Base-by-base conservation (phyloP, 495 filamentous ascomycete species). In the Aspergillus bridgeri region DNA sequence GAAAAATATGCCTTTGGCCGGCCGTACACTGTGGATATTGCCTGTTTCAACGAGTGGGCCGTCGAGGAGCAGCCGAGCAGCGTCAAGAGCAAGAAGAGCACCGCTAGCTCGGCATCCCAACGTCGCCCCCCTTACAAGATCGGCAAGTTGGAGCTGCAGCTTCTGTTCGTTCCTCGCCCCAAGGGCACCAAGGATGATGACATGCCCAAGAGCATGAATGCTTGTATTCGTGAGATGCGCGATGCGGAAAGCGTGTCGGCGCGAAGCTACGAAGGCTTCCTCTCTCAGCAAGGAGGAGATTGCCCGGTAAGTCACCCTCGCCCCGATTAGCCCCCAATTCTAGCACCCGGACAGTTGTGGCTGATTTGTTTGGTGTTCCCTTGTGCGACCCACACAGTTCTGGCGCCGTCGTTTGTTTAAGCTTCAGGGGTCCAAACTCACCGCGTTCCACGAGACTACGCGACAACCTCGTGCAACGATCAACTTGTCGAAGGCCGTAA, bases 321-420 rank as follows among this genome's bases (percentile, higher is more conserved):
- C 27, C 25, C 55, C 62, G 38, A 42, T 42, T 51, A n/a, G 51
- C 46, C 38, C n/a, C n/a, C n/a, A n/a, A n/a, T n/a, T n/a, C n/a
- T n/a, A n/a, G n/a, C n/a, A n/a, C n/a, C n/a, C n/a, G n/a, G n/a
- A n/a, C n/a, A n/a, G 13, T 18, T 54, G 19, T 27, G 21, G 27
- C 38, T 55, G n/a, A 62, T 46, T 65, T 6, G n/a, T n/a, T n/a
- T n/a, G n/a, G n/a, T n/a, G n/a, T n/a, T n/a, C n/a, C 13, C 13
- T 38, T 38, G 75, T 67, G 18, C 48, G 42, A 51, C n/a, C n/a
- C 45, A 22, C 57, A 22, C 57, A 96, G 90, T 98, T 87, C 79
- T 98, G 94, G 94, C 90, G 94, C 48, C 90, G 94, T 49, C 90
- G 94, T 54, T 97, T 94, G 79, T 98, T 98, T 80, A 95, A 93